A percentile compares a stretch with the other conserved stretches of the same genome.
Evolutionary conservation across 2,329 filamentous ascomycete genomes (phyloP).

Genomic region (Colletotrichum spaethianum): DNA sequence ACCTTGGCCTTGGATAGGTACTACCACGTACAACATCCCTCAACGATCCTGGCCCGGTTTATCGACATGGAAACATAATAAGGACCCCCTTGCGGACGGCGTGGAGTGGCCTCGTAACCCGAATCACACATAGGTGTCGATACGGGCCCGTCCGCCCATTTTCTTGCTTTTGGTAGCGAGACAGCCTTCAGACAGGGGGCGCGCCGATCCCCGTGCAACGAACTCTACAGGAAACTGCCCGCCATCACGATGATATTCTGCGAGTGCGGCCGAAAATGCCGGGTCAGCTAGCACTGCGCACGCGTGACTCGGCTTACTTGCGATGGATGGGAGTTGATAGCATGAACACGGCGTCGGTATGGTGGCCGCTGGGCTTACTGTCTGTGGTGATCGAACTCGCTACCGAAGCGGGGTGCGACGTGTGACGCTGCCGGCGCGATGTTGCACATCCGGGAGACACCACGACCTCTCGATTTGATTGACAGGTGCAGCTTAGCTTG

Average conservation of each 20-base stretch:
- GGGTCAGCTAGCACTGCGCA: neutral
- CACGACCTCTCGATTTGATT: neutral
- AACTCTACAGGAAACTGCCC: neutral
- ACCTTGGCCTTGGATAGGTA: neutral
- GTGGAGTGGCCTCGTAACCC: neutral
- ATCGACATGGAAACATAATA: neutral
- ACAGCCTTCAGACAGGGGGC: neutral
- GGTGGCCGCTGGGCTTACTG: neutral
- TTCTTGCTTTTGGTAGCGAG: neutral
- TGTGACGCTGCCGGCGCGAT: neutral
- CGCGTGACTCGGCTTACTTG: neutral
- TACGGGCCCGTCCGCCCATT: neutral
- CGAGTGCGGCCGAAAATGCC: neutral
- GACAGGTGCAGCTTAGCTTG: neutral
- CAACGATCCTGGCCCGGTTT: neutral
- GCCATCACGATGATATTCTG: neutral
- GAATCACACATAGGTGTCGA: neutral
- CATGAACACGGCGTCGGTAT: neutral
- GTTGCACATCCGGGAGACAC: neutral
- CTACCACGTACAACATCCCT: no score
- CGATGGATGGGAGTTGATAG: neutral
- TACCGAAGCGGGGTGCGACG: conserved; percentile 5
- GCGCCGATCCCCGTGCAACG: neutral
- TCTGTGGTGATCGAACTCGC: conserved; percentile 2
- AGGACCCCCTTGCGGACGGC: neutral